These are phyloP conservation scores for Cryptosporidium xiaoi DNA, from an alignment of 169 alveolate species.

Conservation along the genomic window DNA sequence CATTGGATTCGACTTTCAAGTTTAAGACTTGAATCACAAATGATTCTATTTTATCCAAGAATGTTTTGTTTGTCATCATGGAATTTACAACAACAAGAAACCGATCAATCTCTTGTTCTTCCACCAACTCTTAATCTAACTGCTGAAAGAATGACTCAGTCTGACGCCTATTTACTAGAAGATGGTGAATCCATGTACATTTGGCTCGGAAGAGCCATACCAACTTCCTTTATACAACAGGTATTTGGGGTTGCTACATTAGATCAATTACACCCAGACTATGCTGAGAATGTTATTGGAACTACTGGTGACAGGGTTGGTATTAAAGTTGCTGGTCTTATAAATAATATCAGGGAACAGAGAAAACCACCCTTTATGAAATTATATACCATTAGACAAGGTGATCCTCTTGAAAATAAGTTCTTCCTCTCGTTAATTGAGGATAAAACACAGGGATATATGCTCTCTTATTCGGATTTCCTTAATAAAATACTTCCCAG, in stretches of 20 bases:
- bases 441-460: constrained; percentile 73
- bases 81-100: constrained; percentile 70
- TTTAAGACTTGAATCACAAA: constrained; percentile 81
- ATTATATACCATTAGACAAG: constrained; percentile 72
- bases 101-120: constrained; percentile 73
- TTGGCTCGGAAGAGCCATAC: constrained; percentile 87
- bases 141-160: constrained; percentile 85
- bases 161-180: constrained; percentile 87
- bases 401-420: constrained; percentile 69
- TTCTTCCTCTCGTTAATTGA: constrained; percentile 68
- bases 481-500: constrained; percentile 61
- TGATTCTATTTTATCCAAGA: constrained; percentile 86
- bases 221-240: constrained; percentile 66
- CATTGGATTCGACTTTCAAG: constrained; percentile 84
- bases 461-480: constrained; percentile 73
- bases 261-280: constrained; percentile 74
- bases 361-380: constrained; percentile 76
- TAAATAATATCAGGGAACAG: constrained; percentile 80
- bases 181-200: constrained; percentile 88
- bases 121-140: constrained; percentile 85
- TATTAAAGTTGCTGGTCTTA: constrained; percentile 78
- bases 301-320: constrained; percentile 80
- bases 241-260: constrained; percentile 74
- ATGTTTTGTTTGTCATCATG: constrained; percentile 80
- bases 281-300: constrained; percentile 74